Percentiles rank a stretch among this genome's conserved stretches.
Evolutionary conservation across 2,329 filamentous ascomycete species (phyloP).

Genomic region (Fusarium coffeatum): DNA sequence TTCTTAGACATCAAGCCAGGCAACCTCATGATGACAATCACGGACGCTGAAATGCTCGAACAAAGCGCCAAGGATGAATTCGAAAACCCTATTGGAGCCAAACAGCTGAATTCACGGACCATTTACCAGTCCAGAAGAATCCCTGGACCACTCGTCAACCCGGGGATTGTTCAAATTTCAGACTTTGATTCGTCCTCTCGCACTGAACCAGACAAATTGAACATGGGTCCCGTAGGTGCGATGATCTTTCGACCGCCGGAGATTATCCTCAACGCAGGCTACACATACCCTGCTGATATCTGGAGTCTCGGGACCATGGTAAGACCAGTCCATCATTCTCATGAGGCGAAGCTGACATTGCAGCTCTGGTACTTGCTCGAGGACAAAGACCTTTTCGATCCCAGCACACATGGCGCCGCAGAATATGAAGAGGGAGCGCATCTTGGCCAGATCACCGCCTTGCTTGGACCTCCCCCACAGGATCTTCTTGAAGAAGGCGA

Average conservation of each 20-base stretch:
- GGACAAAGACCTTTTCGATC: slow-evolving; percentile 13
- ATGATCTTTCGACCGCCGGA: slow-evolving; percentile 39
- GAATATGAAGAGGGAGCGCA: slow-evolving; percentile 22
- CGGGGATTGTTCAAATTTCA: slow-evolving; percentile 33
- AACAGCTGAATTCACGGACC: slow-evolving; percentile 16
- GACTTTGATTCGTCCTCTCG: slow-evolving; percentile 35
- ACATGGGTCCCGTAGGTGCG: slow-evolving; percentile 28
- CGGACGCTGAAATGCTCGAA: no score
- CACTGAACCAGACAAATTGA: not conserved
- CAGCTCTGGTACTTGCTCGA: slow-evolving; percentile 28
- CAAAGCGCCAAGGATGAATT: slow-evolving; percentile 38
- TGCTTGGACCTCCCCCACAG: slow-evolving; percentile 1
- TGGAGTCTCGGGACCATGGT: slow-evolving; percentile 45
- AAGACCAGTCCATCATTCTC: not conserved
- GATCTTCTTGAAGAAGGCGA: not conserved
- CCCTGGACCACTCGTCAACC: slow-evolving; percentile 25
- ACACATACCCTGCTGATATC: slow-evolving; percentile 34
- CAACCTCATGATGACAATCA: slow-evolving; percentile 41
- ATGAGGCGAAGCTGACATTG: no score
- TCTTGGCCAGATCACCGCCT: slow-evolving; percentile 15
- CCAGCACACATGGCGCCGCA: not conserved
- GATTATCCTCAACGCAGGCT: slow-evolving; percentile 39
- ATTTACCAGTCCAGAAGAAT: slow-evolving; percentile 44
- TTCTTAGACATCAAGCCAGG: slow-evolving; percentile 35
- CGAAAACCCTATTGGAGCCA: slow-evolving; percentile 37